These are phyloP conservation scores for Cryptococcus wingfieldii DNA, from an alignment of 1,284 basidiomycete genomes.

Conservation along the genomic window DNA sequence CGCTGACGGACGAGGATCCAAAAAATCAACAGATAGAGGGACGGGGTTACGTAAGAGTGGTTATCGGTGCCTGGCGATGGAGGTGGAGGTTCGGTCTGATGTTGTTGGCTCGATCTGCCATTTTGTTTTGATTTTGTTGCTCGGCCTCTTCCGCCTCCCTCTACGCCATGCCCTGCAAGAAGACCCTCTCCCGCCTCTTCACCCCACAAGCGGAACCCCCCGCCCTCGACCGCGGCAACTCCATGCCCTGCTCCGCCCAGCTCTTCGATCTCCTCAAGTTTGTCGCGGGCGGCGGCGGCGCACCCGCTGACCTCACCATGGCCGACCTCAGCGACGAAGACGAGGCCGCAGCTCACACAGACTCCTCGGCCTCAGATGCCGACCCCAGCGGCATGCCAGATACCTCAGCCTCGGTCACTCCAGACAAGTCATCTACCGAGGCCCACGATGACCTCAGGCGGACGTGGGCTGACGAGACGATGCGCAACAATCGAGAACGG, in stretches of 20 bases:
- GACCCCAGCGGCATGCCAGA: background rate
- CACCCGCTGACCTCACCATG: constrained; percentile 3
- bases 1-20: background rate
- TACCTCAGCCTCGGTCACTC: too few relatives aligned
- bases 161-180: background rate
- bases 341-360: background rate
- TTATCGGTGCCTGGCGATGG: background rate
- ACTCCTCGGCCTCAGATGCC: background rate
- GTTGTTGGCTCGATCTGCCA: too few relatives aligned
- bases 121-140: too few relatives aligned
- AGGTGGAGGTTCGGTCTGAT: too few relatives aligned
- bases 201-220: background rate
- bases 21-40: background rate
- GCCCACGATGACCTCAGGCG: constrained; percentile 5
- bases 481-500: constrained; percentile 9
- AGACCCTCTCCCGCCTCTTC: background rate
- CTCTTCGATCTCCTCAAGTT: constrained; percentile 41
- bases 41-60: background rate
- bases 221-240: background rate
- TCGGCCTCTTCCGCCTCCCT: background rate
- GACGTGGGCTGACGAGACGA: constrained; percentile 21
- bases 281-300: constrained; percentile 24
- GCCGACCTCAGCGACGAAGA: constrained; percentile 22
- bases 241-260: constrained; percentile 16
- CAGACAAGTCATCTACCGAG: too few relatives aligned